Percentiles rank a stretch among this genome's conserved stretches.
These are phyloP conservation scores for Flaveria ramosissima DNA, from an alignment of 129 eudicot genomes.

Conservation along the genomic window DNA sequence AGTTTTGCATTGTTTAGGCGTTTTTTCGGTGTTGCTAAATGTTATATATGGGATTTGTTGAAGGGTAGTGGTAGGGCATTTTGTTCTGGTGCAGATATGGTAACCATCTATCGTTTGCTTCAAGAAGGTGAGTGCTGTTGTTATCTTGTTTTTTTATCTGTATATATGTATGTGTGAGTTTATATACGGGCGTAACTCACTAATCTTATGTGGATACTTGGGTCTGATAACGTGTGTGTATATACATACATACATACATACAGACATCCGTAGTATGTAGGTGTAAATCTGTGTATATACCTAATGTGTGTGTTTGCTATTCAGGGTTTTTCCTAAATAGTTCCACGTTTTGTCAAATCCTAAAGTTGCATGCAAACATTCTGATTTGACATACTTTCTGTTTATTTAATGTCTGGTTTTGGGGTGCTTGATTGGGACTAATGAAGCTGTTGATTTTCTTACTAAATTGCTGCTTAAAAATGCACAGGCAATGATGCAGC, in stretches of 20 bases:
- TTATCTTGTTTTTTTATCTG: neutral
- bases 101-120: slow-evolving; percentile 58
- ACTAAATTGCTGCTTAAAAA: slow-evolving; percentile 9
- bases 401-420: too few species aligned
- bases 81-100: slow-evolving; percentile 87
- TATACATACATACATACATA: neutral
- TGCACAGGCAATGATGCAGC: slow-evolving; percentile 82
- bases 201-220: neutral
- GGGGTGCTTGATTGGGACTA: neutral
- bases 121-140: slow-evolving; percentile 58
- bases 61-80: slow-evolving; percentile 86
- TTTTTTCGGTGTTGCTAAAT: slow-evolving; percentile 12
- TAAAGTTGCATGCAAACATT: too few species aligned
- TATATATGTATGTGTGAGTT: neutral
- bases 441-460: slow-evolving; percentile 10
- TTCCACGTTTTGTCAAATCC: too few species aligned
- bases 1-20: neutral
- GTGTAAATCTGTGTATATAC: neutral
- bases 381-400: too few species aligned
- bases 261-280: neutral
- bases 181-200: neutral
- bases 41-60: slow-evolving; percentile 31
- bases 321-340: too few species aligned
- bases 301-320: neutral
- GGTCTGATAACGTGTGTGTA: neutral